Conservation (phyloP, 345 rosid species). For the Firmiana major region DNA sequence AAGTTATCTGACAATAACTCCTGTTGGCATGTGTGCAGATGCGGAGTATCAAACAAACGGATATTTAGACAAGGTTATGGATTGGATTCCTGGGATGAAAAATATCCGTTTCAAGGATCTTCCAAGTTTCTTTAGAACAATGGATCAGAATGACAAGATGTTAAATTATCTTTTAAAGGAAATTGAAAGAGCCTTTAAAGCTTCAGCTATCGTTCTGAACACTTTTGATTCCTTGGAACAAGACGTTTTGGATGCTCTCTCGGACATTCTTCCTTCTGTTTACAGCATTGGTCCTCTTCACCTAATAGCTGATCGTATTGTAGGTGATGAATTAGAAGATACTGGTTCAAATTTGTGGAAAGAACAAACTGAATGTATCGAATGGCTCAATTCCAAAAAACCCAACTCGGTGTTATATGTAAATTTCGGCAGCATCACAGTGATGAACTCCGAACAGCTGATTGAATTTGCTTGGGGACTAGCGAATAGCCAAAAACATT, state of each 20-base stretch:
- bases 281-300: slow-evolving; percentile 20
- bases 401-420: slow-evolving; percentile 4
- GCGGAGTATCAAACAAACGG: slow-evolving; percentile 22
- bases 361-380: slow-evolving; percentile 9
- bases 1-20: too few species aligned
- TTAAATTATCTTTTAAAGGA: slow-evolving; percentile 16
- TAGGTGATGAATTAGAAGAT: background rate
- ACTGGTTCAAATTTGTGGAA: slow-evolving; percentile 8
- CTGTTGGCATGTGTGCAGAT: slow-evolving; percentile 28
- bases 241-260: slow-evolving; percentile 19
- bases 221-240: slow-evolving; percentile 19
- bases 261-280: background rate
- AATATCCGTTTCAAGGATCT: slow-evolving; percentile 33
- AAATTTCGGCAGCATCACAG: slow-evolving; percentile 16
- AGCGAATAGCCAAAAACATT: background rate
- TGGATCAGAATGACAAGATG: slow-evolving; percentile 27
- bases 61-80: slow-evolving; percentile 20
- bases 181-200: slow-evolving; percentile 20
- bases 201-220: slow-evolving; percentile 37
- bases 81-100: slow-evolving; percentile 41
- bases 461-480: slow-evolving; percentile 17
- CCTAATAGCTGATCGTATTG: background rate
- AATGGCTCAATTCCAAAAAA: slow-evolving; percentile 10
- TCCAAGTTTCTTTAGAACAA: slow-evolving; percentile 29
- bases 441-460: slow-evolving; percentile 1